Conservation (phyloP, 495 filamentous ascomycete genomes). For the Penicillium samsonianum region DNA sequence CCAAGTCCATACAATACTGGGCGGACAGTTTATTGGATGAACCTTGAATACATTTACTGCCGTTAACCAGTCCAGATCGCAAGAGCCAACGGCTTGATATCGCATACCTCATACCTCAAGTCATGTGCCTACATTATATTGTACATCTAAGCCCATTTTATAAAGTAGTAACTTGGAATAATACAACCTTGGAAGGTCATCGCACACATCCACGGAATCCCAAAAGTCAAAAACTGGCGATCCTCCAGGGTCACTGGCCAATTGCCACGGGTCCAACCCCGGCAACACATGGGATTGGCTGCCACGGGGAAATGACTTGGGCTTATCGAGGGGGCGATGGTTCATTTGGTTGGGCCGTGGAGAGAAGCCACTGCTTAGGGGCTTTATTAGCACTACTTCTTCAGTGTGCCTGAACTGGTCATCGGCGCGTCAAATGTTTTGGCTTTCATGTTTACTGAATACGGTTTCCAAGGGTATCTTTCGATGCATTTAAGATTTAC, state of each 20-base stretch:
- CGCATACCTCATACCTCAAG: not conserved
- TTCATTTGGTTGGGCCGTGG: constrained; percentile 36
- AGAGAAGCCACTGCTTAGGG: constrained; percentile 15
- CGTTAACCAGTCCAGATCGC: not conserved
- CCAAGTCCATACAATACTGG: not conserved
- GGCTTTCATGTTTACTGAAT: constrained; percentile 1
- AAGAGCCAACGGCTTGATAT: not conserved
- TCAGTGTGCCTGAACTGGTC: constrained; percentile 16
- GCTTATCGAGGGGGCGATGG: constrained; percentile 28
- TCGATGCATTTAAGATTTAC: not conserved
- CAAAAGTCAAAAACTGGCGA: constrained; percentile 31
- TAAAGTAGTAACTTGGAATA: not conserved
- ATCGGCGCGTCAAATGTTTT: constrained; percentile 14
- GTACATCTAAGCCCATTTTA: not conserved
- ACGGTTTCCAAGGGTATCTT: not conserved
- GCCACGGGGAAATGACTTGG: constrained; percentile 24
- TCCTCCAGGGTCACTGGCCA: constrained; percentile 28
- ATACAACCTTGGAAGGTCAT: too few species aligned
- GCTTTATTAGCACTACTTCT: constrained; percentile 8
- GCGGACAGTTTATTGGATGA: not conserved
- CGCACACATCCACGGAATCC: constrained; percentile 21
- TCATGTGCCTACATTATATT: too few species aligned
- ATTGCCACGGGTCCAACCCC: constrained; percentile 21
- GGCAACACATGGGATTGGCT: constrained; percentile 23
- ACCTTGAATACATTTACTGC: not conserved